A percentile compares a stretch with the other conserved stretches of the same genome.
Conservation (phyloP, 2,329 filamentous ascomycete species). For the Aureobasidium sp. region DNA sequence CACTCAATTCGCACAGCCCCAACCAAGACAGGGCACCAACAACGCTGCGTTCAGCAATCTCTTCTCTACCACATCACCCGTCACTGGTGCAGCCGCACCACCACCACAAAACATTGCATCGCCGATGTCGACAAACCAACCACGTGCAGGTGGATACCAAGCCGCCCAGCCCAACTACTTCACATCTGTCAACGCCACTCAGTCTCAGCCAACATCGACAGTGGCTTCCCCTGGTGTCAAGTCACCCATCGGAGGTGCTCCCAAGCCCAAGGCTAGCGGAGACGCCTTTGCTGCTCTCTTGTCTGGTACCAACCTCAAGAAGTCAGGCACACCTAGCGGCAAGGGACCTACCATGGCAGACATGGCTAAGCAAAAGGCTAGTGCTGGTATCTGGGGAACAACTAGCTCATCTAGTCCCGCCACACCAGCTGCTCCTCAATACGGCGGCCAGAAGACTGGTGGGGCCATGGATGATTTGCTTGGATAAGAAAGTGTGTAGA, state of each 20-base stretch:
- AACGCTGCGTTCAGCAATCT: conserved; percentile 74
- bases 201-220: conserved; percentile 29
- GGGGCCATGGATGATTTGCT: conserved; percentile 37
- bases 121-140: conserved; percentile 31
- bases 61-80: conserved; percentile 75
- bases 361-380: conserved; percentile 96
- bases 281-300: conserved; percentile 90
- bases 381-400: conserved; percentile 86
- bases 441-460: conserved; percentile 20
- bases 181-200: conserved; percentile 59
- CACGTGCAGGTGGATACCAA: conserved; percentile 62
- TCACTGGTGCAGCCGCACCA: conserved; percentile 44
- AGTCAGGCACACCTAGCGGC: conserved; percentile 50
- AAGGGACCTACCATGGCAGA: conserved; percentile 79
- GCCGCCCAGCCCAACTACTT: conserved; percentile 88
- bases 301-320: conserved; percentile 49
- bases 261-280: conserved; percentile 48
- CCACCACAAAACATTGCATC: conserved; percentile 26
- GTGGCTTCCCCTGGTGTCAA: conserved; percentile 31
- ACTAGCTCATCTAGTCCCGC: conserved; percentile 38
- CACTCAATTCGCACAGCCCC: conserved; percentile 71
- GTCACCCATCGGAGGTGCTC: conserved; percentile 35
- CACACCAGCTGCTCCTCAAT: conserved; percentile 11
- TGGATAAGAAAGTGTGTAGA: conserved; percentile 28
- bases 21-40: conserved; percentile 77